phyloP scores from a whole-genome alignment of 768 basidiomycete species.

The Lentinula guzmanii region DNA sequence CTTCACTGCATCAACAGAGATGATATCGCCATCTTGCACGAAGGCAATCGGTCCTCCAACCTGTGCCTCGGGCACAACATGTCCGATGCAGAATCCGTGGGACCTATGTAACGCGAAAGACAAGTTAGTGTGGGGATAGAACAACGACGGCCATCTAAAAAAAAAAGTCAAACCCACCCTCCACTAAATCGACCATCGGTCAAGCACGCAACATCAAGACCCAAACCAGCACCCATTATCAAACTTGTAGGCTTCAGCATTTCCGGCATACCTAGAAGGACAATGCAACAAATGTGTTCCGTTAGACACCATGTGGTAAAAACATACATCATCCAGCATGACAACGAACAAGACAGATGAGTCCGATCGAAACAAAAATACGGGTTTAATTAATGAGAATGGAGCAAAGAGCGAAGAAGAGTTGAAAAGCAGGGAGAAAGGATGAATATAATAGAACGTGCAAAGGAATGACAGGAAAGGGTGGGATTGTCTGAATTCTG shows the following conservation, averaged over 20 bases:
- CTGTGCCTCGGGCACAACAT: slow-evolving; percentile 95
- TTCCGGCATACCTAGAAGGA: slow-evolving; percentile 81
- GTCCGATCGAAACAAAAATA: background rate
- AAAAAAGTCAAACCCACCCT: slow-evolving; percentile 54
- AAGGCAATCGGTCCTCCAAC: slow-evolving; percentile 91
- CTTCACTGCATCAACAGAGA: slow-evolving; percentile 82
- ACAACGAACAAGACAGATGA: slow-evolving; percentile 1
- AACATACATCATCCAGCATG: background rate
- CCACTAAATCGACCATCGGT: slow-evolving; percentile 98
- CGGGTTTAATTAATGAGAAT: background rate
- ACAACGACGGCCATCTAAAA: slow-evolving; percentile 1
- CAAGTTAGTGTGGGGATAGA: slow-evolving; percentile 7
- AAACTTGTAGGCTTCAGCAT: slow-evolving; percentile 98
- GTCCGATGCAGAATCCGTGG: slow-evolving; percentile 95
- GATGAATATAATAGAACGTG: slow-evolving; percentile 4
- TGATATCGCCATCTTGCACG: slow-evolving; percentile 81
- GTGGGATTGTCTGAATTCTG: background rate
- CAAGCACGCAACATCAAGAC: slow-evolving; percentile 91
- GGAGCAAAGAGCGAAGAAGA: background rate
- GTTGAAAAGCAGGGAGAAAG: slow-evolving; percentile 2
- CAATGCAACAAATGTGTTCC: slow-evolving; percentile 5
- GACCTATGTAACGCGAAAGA: slow-evolving; percentile 48
- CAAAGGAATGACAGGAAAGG: background rate
- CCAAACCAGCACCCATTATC: slow-evolving; percentile 98
- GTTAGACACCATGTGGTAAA: background rate